A percentile compares a stretch with the other conserved stretches of the same genome.
These are phyloP conservation scores for Penicillium ochrochloron DNA, from an alignment of 495 filamentous ascomycete genomes.

Conservation along the genomic window DNA sequence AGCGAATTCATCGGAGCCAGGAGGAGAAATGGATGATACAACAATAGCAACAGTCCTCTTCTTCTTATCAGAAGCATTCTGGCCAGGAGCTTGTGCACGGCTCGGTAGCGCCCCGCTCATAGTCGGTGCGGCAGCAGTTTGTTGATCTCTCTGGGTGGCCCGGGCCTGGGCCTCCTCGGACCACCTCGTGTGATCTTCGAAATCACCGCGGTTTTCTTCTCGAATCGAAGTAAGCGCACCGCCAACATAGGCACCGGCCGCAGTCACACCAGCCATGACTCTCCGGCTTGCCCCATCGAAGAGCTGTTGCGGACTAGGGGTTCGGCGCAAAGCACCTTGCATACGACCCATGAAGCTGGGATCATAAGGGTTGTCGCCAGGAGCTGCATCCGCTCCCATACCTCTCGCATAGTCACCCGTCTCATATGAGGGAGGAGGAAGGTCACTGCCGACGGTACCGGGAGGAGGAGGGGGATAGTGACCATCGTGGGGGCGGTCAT, in stretches of 20 bases:
- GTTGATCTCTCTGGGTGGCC: constrained; percentile 40
- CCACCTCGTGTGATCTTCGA: constrained; percentile 83
- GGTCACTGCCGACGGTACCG: constrained; percentile 31
- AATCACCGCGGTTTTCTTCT: constrained; percentile 80
- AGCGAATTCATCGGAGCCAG: constrained; percentile 64
- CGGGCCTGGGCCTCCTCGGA: constrained; percentile 72
- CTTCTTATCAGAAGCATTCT: constrained; percentile 48
- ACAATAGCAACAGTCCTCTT: constrained; percentile 87
- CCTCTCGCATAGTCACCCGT: constrained; percentile 39
- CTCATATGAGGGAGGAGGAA: constrained; percentile 35
- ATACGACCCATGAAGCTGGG: constrained; percentile 75
- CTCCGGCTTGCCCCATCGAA: constrained; percentile 77
- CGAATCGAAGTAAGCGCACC: constrained; percentile 81
- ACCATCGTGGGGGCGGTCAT: constrained; percentile 52
- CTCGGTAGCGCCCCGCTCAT: constrained; percentile 40
- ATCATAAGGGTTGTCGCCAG: constrained; percentile 50
- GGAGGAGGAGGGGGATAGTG: constrained; percentile 41
- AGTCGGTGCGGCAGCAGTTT: constrained; percentile 25
- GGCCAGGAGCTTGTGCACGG: constrained; percentile 26
- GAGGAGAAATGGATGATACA: constrained; percentile 68
- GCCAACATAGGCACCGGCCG: constrained; percentile 79
- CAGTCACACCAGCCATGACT: constrained; percentile 78
- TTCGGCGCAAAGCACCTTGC: constrained; percentile 81
- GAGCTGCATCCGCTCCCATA: constrained; percentile 33
- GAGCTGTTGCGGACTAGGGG: constrained; percentile 87